A percentile compares a stretch with the other conserved stretches of the same genome.
Evolutionary conservation across 768 basidiomycete genomes (phyloP).

Genomic region (Boletus rubescentipes): DNA sequence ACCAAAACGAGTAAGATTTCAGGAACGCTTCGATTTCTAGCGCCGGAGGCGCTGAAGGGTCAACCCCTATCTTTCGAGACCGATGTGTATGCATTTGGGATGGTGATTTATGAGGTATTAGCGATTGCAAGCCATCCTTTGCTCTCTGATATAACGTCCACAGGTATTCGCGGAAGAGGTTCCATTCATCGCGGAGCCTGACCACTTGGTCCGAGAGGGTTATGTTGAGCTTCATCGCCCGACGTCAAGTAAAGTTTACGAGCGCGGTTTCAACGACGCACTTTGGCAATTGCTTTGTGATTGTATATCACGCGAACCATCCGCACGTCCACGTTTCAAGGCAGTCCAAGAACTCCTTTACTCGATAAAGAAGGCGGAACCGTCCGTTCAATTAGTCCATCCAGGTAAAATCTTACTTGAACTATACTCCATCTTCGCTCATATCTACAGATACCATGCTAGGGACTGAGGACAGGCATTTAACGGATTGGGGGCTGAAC

Average conservation of each 20-base stretch:
- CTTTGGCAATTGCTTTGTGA: slow-evolving; percentile 5
- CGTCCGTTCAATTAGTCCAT: not conserved
- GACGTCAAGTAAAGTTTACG: not conserved
- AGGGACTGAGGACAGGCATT: not conserved
- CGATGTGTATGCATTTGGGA: slow-evolving; percentile 34
- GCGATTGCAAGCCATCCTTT: not conserved
- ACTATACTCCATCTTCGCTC: not conserved
- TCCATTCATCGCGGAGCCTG: slow-evolving; percentile 6
- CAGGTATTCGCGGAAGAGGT: slow-evolving; percentile 9
- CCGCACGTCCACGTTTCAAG: slow-evolving; percentile 5
- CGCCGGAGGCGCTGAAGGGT: slow-evolving; percentile 25
- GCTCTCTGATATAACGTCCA: not conserved
- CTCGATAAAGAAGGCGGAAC: not conserved
- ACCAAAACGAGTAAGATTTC: slow-evolving; percentile 21
- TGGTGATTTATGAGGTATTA: slow-evolving; percentile 29
- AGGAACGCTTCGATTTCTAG: slow-evolving; percentile 33
- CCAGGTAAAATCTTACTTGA: not conserved
- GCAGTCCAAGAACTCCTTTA: not conserved
- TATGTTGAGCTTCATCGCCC: not conserved
- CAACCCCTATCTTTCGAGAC: slow-evolving; percentile 16
- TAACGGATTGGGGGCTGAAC: not conserved
- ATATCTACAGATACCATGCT: not conserved
- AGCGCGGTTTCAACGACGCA: slow-evolving; percentile 4
- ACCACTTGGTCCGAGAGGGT: not conserved
- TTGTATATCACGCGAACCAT: not conserved